These are phyloP conservation scores for Coemansia brasiliensis DNA, from an alignment of 192 early-diverging fungal genomes.

Conservation along the genomic window DNA sequence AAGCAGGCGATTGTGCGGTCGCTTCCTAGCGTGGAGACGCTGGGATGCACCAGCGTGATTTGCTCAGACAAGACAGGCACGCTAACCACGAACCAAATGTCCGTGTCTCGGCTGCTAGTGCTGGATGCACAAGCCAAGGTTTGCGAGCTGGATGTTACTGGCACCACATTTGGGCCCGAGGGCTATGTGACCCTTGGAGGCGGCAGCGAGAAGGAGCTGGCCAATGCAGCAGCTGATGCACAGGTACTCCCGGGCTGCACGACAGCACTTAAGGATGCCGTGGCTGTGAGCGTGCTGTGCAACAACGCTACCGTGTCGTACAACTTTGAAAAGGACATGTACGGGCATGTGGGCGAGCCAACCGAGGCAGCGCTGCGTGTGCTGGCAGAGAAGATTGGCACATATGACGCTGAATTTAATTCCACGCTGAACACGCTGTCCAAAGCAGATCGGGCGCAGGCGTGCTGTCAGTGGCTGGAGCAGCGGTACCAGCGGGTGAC, in stretches of 20 bases:
- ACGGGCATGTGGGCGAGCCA: conserved; percentile 89
- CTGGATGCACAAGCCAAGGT: conserved; percentile 53
- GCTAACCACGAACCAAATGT: conserved; percentile 98
- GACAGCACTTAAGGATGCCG: conserved; percentile 45
- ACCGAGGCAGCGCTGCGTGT: conserved; percentile 96
- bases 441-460: conserved; percentile 61
- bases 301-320: conserved; percentile 88
- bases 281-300: conserved; percentile 76
- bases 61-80: conserved; percentile 99
- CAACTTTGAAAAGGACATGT: conserved; percentile 65
- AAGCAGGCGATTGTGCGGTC: conserved; percentile 95
- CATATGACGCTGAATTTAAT: conserved; percentile 71
- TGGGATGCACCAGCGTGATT: conserved; percentile 96
- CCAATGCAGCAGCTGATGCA: conserved; percentile 58
- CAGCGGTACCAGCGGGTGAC: conserved; percentile 59
- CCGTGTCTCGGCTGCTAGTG: conserved; percentile 67
- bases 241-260: conserved; percentile 70
- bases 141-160: conserved; percentile 76
- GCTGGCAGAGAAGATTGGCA: conserved; percentile 91
- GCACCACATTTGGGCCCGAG: conserved; percentile 83
- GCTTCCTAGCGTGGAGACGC: conserved; percentile 90
- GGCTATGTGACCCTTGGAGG: conserved; percentile 59
- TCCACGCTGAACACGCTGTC: conserved; percentile 50
- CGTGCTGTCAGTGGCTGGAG: conserved; percentile 74
- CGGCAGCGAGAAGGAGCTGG: conserved; percentile 51